Evolutionary conservation across 768 basidiomycete species (phyloP).

Genomic region (Dioszegia hungarica): DNA sequence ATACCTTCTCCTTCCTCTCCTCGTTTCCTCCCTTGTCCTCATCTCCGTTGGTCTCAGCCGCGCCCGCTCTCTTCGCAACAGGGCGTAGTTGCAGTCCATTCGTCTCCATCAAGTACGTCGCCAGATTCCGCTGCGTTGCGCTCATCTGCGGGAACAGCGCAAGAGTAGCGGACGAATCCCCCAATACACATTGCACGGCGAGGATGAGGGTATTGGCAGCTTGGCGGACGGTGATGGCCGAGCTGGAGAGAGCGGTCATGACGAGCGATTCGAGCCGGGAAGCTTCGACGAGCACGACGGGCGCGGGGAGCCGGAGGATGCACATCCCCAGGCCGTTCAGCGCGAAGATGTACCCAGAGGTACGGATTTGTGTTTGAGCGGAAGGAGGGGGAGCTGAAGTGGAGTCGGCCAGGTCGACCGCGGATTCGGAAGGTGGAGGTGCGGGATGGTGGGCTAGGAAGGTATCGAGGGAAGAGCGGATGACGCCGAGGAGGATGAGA

Average conservation of each 20-base stretch:
- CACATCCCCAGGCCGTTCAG: conserved; percentile 35
- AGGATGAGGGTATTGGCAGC: conserved; percentile 31
- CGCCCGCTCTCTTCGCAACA: conserved; percentile 1
- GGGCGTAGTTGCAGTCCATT: conserved; percentile 13
- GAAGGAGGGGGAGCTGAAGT: background rate
- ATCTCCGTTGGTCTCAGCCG: background rate
- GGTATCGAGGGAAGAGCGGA: conserved; percentile 5
- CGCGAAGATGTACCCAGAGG: conserved; percentile 30
- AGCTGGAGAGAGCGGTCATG: conserved; percentile 14
- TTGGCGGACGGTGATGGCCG: conserved; percentile 26
- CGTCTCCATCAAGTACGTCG: conserved; percentile 35
- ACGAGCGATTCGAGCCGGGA: conserved; percentile 18
- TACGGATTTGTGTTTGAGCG: background rate
- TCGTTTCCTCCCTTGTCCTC: conserved; percentile 4
- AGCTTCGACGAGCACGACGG: conserved; percentile 31
- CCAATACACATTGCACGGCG: conserved; percentile 28
- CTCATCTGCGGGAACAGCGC: conserved; percentile 19
- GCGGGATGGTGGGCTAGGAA: background rate
- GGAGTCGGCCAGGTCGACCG: background rate
- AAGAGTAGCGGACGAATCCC: conserved; percentile 18
- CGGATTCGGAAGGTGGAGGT: no score
- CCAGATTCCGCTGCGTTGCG: conserved; percentile 27
- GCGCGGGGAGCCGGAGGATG: conserved; percentile 25
- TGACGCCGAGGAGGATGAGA: conserved; percentile 25
- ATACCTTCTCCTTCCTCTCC: conserved; percentile 19